A percentile compares a stretch with the other conserved stretches of the same genome.
phyloP scores from a whole-genome alignment of 164 flowering plant species.

The Hamamelis virginiana region DNA sequence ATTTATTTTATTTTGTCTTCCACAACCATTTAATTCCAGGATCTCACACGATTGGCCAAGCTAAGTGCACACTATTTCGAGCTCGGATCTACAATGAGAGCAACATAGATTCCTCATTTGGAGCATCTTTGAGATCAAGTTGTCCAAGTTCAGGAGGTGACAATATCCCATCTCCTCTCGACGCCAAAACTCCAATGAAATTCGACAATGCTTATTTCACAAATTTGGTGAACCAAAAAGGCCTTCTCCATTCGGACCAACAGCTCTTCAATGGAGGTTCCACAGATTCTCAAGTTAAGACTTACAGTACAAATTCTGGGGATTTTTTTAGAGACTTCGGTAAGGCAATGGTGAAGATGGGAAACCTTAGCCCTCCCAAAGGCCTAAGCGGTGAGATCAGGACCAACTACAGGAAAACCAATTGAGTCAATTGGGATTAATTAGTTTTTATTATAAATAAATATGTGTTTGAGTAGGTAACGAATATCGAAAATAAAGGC shows the following conservation, averaged over 20 bases:
- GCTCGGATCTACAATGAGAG: slow-evolving; percentile 38
- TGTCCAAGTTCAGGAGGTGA: slow-evolving; percentile 39
- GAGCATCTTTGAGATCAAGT: slow-evolving; percentile 17
- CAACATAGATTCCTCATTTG: slow-evolving; percentile 36
- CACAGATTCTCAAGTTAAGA: slow-evolving; percentile 29
- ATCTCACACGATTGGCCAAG: slow-evolving; percentile 50
- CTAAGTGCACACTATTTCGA: slow-evolving; percentile 40
- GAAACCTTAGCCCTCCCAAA: slow-evolving; percentile 35
- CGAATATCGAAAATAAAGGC: too few species aligned
- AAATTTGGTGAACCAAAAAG: slow-evolving; percentile 28
- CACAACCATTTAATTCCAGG: too few species aligned
- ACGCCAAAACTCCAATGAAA: slow-evolving; percentile 16
- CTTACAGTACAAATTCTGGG: slow-evolving; percentile 18
- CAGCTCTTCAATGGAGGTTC: slow-evolving; percentile 39
- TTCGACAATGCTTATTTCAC: slow-evolving; percentile 45
- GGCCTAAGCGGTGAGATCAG: slow-evolving; percentile 38
- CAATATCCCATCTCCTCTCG: slow-evolving; percentile 34
- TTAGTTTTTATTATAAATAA: too few species aligned
- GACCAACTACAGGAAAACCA: slow-evolving; percentile 21
- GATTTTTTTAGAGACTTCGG: slow-evolving; percentile 37
- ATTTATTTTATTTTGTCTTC: too few species aligned
- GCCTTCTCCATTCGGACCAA: slow-evolving; percentile 55
- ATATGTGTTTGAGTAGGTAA: too few species aligned
- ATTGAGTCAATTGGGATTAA: too few species aligned
- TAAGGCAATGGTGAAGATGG: slow-evolving; percentile 51